phyloP scores from a whole-genome alignment of 306 rosid genomes.

The Pterocarpus santalinus region DNA sequence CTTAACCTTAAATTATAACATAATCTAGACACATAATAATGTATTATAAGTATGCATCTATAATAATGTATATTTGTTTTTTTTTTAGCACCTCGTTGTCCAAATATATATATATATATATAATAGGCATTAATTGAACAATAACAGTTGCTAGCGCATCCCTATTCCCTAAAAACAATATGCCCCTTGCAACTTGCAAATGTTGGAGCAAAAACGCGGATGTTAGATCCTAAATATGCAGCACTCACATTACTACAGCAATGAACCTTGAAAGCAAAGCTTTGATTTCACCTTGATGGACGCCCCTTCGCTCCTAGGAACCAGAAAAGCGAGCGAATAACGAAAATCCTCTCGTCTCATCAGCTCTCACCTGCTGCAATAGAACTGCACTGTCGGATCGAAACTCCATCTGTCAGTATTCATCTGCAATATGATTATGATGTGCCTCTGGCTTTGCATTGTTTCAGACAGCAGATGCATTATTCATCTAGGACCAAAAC shows the following conservation, averaged over 20 bases:
- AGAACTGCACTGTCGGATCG: conserved; percentile 56
- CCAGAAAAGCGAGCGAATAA: conserved; percentile 23
- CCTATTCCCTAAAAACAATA: neutral
- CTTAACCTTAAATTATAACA: too few species aligned
- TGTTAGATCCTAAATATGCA: neutral
- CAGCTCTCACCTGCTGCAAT: conserved; percentile 49
- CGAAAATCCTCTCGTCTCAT: conserved; percentile 18
- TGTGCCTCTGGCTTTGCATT: conserved; percentile 20
- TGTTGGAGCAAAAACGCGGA: neutral
- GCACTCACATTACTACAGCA: neutral
- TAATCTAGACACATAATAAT: too few species aligned
- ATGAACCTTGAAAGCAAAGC: neutral
- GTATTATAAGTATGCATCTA: too few species aligned
- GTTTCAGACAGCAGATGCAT: neutral
- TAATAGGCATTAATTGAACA: neutral
- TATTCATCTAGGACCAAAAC: too few species aligned
- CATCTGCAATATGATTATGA: conserved; percentile 5
- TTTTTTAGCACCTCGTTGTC: too few species aligned
- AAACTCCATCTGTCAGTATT: conserved; percentile 32
- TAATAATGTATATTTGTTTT: too few species aligned
- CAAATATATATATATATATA: too few species aligned
- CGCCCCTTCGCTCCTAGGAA: conserved; percentile 26
- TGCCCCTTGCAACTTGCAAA: conserved; percentile 1
- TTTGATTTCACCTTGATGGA: conserved; percentile 25
- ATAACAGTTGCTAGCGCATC: neutral